Percentiles rank a stretch among this genome's conserved stretches.
Evolutionary conservation across 2,329 filamentous ascomycete genomes (phyloP).

Genomic region (Arachnomyces sp.): DNA sequence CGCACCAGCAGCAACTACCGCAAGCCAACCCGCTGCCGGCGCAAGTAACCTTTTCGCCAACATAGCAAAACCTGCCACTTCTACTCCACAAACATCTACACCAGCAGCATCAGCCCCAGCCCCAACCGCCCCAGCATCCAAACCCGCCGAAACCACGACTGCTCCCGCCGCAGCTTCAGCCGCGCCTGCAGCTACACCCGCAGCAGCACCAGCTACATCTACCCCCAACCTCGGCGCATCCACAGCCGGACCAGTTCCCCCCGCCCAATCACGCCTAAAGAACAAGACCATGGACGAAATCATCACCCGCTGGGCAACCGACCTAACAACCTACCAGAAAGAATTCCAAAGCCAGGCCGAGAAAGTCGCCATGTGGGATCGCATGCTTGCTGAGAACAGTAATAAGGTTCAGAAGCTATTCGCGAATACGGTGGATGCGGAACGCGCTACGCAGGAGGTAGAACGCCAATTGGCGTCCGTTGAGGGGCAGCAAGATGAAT

Average conservation of each 20-base stretch:
- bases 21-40: not conserved
- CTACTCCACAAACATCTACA: conserved; percentile 19
- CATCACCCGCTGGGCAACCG: conserved; percentile 90
- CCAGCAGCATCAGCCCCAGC: conserved; percentile 13
- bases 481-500: conserved; percentile 85
- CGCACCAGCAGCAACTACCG: not conserved
- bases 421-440: conserved; percentile 83
- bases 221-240: conserved; percentile 55
- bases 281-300: conserved; percentile 99
- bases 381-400: conserved; percentile 83
- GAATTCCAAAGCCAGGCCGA: conserved; percentile 87
- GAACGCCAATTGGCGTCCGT: conserved; percentile 84
- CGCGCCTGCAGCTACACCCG: conserved; percentile 13
- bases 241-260: conserved; percentile 70
- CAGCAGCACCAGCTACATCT: conserved; percentile 15
- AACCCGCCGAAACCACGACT: conserved; percentile 10
- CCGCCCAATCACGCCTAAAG: conserved; percentile 76
- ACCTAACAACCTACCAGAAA: conserved; percentile 92
- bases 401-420: conserved; percentile 94
- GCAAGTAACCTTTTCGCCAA: conserved; percentile 25
- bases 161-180: conserved; percentile 5
- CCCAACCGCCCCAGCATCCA: conserved; percentile 14
- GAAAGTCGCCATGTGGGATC: conserved; percentile 84
- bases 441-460: conserved; percentile 85
- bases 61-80: conserved; percentile 18